Conservation (phyloP, 2,329 filamentous ascomycete species). For the Helicocarpus griseus region DNA sequence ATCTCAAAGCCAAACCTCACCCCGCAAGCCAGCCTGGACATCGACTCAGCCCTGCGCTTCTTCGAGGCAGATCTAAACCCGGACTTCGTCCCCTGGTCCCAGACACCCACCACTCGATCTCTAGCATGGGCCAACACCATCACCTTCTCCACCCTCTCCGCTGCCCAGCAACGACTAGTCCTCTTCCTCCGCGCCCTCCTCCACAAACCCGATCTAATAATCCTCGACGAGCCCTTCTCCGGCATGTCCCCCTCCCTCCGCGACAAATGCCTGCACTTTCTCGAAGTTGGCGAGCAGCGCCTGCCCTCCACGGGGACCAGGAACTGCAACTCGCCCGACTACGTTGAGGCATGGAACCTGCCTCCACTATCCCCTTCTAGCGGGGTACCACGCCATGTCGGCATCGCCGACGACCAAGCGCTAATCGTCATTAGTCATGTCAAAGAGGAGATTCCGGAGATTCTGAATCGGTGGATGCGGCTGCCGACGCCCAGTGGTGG, state of each 20-base stretch:
- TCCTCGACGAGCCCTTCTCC: constrained; percentile 80
- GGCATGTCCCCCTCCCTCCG: constrained; percentile 72
- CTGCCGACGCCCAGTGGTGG: constrained; percentile 48
- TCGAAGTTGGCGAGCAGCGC: constrained; percentile 52
- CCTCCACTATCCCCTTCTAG: constrained; percentile 4
- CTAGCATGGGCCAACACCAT: constrained; percentile 63
- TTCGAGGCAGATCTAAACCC: constrained; percentile 73
- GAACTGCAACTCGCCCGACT: constrained; percentile 5
- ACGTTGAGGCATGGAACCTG: constrained; percentile 6
- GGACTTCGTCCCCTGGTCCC: constrained; percentile 14
- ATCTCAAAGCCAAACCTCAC: constrained; percentile 58
- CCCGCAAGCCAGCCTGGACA: constrained; percentile 44
- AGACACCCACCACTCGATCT: too few species aligned
- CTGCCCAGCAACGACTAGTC: constrained; percentile 60
- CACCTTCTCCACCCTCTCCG: constrained; percentile 55
- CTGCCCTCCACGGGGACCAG: constrained; percentile 14
- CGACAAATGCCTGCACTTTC: constrained; percentile 79
- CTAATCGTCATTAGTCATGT: constrained; percentile 89
- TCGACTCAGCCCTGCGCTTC: constrained; percentile 63
- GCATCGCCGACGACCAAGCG: constrained; percentile 62
- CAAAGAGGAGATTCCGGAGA: constrained; percentile 78
- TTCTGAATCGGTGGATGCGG: constrained; percentile 75
- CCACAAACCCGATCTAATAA: constrained; percentile 69
- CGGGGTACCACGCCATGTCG: constrained; percentile 26
- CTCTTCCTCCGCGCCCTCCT: constrained; percentile 75